These are phyloP conservation scores for Ilyonectria sp. DNA, from an alignment of 2,329 filamentous ascomycete genomes.

Conservation along the genomic window DNA sequence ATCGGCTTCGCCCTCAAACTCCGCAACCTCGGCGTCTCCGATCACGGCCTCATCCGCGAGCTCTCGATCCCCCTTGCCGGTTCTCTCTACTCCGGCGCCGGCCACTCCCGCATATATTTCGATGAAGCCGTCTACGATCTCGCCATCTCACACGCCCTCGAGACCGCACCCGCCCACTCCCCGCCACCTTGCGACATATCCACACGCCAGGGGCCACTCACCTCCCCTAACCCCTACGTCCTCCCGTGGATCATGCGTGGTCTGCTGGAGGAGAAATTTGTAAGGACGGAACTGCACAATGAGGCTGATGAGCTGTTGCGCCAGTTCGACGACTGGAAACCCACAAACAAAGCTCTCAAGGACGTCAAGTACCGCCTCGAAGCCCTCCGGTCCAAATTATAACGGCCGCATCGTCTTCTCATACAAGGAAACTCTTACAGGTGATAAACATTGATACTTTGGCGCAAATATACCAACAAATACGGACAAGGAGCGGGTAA, in stretches of 20 bases:
- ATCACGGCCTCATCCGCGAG: constrained; percentile 94
- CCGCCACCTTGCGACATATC: constrained; percentile 45
- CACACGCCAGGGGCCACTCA: constrained; percentile 52
- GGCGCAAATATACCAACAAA: constrained; percentile 9
- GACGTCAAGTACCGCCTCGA: constrained; percentile 97
- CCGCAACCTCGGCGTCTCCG: constrained; percentile 91
- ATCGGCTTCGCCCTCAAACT: constrained; percentile 95
- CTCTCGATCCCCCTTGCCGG: constrained; percentile 90
- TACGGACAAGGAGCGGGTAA: constrained; percentile 18
- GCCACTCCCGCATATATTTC: constrained; percentile 94
- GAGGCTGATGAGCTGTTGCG: constrained; percentile 86
- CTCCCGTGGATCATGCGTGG: constrained; percentile 97
- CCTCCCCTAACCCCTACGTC: constrained; percentile 85
- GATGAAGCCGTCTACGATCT: constrained; percentile 89
- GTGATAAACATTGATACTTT: constrained; percentile 15
- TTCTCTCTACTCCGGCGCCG: constrained; percentile 91
- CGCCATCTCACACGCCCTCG: constrained; percentile 79
- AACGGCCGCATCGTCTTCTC: constrained; percentile 4
- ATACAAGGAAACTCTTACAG: neutral
- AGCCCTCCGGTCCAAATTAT: constrained; percentile 88
- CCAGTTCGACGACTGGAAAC: constrained; percentile 96
- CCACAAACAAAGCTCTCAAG: constrained; percentile 89
- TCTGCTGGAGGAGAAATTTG: constrained; percentile 90
- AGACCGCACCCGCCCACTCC: constrained; percentile 73
- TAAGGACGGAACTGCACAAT: constrained; percentile 82